Evolutionary conservation across 192 early-diverging fungal genomes (phyloP).

Genomic region (Coemansia sp.): DNA sequence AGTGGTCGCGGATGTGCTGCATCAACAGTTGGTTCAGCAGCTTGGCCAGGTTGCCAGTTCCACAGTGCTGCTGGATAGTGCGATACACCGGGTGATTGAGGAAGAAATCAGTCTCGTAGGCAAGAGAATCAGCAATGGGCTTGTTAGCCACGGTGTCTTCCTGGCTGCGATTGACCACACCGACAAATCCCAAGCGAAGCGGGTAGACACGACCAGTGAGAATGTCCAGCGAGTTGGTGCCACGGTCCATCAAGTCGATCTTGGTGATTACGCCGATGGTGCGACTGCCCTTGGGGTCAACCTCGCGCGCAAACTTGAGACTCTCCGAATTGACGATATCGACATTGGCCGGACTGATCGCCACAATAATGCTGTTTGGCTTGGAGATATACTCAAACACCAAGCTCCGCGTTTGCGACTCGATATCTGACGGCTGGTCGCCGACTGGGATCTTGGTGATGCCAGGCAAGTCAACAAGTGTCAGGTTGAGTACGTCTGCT

Average conservation of each 20-base stretch:
- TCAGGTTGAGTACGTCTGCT: constrained; percentile 75
- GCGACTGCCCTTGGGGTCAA: constrained; percentile 76
- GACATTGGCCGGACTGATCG: constrained; percentile 80
- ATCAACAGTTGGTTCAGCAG: constrained; percentile 75
- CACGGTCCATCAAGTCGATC: constrained; percentile 84
- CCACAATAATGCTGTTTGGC: constrained; percentile 84
- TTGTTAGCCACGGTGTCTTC: constrained; percentile 74
- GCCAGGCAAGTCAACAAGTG: constrained; percentile 83
- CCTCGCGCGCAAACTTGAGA: constrained; percentile 83
- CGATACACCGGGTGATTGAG: constrained; percentile 72
- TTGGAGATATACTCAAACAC: constrained; percentile 80
- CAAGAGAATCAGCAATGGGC: constrained; percentile 71
- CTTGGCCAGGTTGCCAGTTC: constrained; percentile 70
- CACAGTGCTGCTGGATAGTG: constrained; percentile 71
- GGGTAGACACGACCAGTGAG: constrained; percentile 77
- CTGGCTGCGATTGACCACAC: constrained; percentile 82
- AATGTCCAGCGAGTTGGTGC: constrained; percentile 80
- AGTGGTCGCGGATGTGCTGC: constrained; percentile 77
- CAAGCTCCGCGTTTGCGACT: constrained; percentile 75
- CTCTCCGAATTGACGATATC: constrained; percentile 86
- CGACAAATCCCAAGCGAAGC: constrained; percentile 79
- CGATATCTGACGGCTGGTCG: constrained; percentile 83
- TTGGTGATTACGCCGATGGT: constrained; percentile 84
- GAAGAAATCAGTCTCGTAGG: constrained; percentile 71
- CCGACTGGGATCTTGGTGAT: constrained; percentile 78